Conservation (phyloP, 108 stramenopile genomes). For the Cylindrotheca closterium region DNA sequence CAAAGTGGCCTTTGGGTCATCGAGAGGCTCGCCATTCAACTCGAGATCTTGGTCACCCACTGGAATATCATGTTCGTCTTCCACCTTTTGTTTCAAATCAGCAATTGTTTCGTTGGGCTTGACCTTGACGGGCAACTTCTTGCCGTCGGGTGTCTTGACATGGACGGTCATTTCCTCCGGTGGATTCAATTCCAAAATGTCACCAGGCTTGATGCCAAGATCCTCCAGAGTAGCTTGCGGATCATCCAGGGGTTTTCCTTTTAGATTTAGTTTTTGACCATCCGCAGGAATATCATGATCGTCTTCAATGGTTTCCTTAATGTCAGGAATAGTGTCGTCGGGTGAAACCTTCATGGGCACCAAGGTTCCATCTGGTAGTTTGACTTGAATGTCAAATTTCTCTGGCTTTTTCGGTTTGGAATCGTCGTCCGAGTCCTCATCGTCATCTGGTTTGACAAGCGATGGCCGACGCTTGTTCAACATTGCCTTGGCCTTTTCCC, state of each 20-base stretch:
- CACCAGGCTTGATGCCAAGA: conserved; percentile 13
- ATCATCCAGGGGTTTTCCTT: conserved; percentile 16
- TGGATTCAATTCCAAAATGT: conserved; percentile 27
- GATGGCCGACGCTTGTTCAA: neutral
- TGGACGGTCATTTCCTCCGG: conserved; percentile 19
- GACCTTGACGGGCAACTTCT: conserved; percentile 1
- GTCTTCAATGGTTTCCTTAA: conserved; percentile 19
- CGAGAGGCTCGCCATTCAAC: conserved; percentile 61
- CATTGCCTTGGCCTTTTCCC: neutral
- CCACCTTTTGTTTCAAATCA: conserved; percentile 21
- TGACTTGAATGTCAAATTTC: neutral
- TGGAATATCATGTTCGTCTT: conserved; percentile 14
- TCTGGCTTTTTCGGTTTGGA: neutral
- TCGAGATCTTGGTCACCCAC: conserved; percentile 47
- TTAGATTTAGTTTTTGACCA: conserved; percentile 34
- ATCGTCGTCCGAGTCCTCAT: too few species aligned
- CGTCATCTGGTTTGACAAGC: too few species aligned
- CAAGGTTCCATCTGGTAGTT: neutral
- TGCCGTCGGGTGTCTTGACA: conserved; percentile 16
- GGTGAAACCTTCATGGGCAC: neutral
- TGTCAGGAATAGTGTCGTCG: conserved; percentile 13
- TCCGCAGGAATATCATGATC: conserved; percentile 20
- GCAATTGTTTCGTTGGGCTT: conserved; percentile 19
- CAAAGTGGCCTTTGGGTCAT: conserved; percentile 5
- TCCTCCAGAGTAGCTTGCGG: conserved; percentile 1